Base-by-base conservation (phyloP, 495 filamentous ascomycete genomes). In the Bacidia gigantensis region DNA sequence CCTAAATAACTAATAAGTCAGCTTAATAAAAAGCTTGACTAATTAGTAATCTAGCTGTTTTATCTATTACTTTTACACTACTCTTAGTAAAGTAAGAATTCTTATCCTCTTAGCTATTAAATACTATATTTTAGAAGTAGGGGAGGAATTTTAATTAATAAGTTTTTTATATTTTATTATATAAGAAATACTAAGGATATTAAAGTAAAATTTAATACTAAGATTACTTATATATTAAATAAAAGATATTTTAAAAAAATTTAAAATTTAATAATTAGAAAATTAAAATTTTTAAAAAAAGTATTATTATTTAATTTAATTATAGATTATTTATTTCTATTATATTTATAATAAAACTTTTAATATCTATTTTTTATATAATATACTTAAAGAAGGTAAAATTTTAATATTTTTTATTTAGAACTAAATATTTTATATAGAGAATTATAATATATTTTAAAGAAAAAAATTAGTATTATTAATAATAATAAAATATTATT, bases 391-490 rank as follows among this genome's bases (percentile, higher is more conserved):
- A 48, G 26, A 48, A 23, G 18, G 5, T 23, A 25, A 48, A 22
- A 14, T 48, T 22, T 48, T 5, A 48, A 23, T 48, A 25, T 17
- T 9, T 9, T 9, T 9, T 22, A 48, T 22, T 23, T 23, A 48
- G 26, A 23, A 48, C 7, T 23, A 25, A 25, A 48, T 48, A 48
- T 11, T 48, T 5, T 48, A 25, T 23, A 11, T 29, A 25, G 21
- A 48, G 17, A 22, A 3, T 48, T 48, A 25, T n/a, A 3, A 25
- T 11, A 3, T 20, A 48, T 29, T 23, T n/a, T 48, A 22, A 48
- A 48, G 26, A 48, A 23, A 25, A 48, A 48, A 23, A 48, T 48
- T 48, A 25, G 10, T 45, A 45, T 20, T 26, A 48, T 25, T 48
- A 48, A 25, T n/a, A 23, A 25, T 5, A 23, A 25, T 23, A 48